These are phyloP conservation scores for Phytophthora lateralis DNA, from an alignment of 352 stramenopile genomes.

Conservation along the genomic window DNA sequence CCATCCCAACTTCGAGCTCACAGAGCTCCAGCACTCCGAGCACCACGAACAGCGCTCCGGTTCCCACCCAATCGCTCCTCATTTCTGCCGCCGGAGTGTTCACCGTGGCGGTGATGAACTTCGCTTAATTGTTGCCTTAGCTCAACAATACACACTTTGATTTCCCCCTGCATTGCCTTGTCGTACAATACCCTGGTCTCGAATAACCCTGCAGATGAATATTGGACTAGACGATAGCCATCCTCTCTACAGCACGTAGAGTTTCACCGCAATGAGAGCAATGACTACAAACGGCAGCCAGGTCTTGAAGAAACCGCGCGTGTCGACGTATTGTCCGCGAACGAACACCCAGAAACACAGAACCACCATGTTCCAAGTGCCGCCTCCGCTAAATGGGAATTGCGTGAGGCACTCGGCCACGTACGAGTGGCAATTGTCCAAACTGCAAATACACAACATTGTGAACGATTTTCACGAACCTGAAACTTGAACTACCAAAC, in stretches of 20 bases:
- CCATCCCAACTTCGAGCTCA: slow-evolving; percentile 10
- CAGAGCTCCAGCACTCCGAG: slow-evolving; percentile 19
- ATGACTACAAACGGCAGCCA: slow-evolving; percentile 31
- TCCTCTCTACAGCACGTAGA: slow-evolving; percentile 9
- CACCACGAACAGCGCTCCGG: slow-evolving; percentile 13
- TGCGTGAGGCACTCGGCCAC: slow-evolving; percentile 78
- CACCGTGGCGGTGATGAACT: slow-evolving; percentile 6
- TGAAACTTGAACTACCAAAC: neutral
- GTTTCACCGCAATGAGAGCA: slow-evolving; percentile 12
- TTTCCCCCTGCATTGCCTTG: neutral
- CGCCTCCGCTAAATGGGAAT: slow-evolving; percentile 45
- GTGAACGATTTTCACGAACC: neutral
- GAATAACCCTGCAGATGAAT: slow-evolving; percentile 2
- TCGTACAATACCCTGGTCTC: neutral
- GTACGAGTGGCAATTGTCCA: slow-evolving; percentile 97
- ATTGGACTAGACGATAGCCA: neutral
- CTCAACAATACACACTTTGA: slow-evolving; percentile 17
- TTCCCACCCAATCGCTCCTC: slow-evolving; percentile 7
- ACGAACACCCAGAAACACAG: slow-evolving; percentile 80
- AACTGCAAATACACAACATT: slow-evolving; percentile 37
- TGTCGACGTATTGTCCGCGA: slow-evolving; percentile 53
- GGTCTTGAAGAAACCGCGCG: slow-evolving; percentile 32
- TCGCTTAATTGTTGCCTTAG: slow-evolving; percentile 13
- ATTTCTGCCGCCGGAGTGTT: slow-evolving; percentile 6
- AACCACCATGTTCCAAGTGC: slow-evolving; percentile 73